These are phyloP conservation scores for Sesbania bispinosa DNA, from an alignment of 306 rosid species.

Conservation along the genomic window DNA sequence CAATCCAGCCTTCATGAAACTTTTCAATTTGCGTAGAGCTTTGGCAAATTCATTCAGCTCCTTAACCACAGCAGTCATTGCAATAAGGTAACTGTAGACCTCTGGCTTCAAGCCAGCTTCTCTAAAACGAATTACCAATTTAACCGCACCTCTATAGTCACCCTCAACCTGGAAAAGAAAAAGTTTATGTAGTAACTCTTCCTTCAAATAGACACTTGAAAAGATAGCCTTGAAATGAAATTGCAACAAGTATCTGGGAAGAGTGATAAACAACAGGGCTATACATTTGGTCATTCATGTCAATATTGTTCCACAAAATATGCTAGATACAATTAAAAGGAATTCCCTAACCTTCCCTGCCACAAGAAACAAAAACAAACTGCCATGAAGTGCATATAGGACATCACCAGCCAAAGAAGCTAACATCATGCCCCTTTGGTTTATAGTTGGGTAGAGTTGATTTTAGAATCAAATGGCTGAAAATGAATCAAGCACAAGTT, in stretches of 20 bases:
- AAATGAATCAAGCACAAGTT: too few relatives aligned
- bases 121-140: constrained; percentile 66
- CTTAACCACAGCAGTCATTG: constrained; percentile 93
- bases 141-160: constrained; percentile 65
- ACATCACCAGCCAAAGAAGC: not conserved
- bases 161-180: constrained; percentile 63
- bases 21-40: constrained; percentile 75
- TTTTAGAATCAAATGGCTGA: too few relatives aligned
- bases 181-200: constrained; percentile 16
- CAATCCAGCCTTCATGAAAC: constrained; percentile 48
- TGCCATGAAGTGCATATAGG: not conserved
- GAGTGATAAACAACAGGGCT: not conserved
- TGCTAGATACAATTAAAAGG: not conserved
- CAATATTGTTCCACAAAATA: not conserved
- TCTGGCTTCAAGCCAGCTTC: constrained; percentile 92
- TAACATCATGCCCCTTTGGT: too few relatives aligned
- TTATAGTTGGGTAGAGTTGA: too few relatives aligned
- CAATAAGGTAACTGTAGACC: constrained; percentile 84
- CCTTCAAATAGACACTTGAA: not conserved
- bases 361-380: not conserved
- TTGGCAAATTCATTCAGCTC: constrained; percentile 84
- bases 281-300: not conserved
- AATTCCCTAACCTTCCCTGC: not conserved
- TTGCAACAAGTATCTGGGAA: not conserved
- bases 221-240: not conserved